Percentiles rank a stretch among this genome's conserved stretches.
Conservation (phyloP, 208 protist species). For the Trypanosoma conorhini region DNA sequence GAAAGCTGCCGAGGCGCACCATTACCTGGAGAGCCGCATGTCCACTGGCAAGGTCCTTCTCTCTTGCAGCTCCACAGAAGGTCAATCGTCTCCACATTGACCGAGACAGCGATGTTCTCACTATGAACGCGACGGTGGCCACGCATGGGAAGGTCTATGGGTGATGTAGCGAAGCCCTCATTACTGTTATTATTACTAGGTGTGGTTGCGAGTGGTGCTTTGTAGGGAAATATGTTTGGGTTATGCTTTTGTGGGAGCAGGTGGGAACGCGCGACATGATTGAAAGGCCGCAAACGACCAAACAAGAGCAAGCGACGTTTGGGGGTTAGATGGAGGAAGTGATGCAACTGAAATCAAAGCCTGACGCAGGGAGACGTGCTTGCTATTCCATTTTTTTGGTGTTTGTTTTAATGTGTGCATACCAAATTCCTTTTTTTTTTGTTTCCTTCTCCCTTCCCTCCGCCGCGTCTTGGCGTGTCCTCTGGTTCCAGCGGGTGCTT, state of each 20-base stretch:
- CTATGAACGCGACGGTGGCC: not conserved
- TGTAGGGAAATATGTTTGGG: not conserved
- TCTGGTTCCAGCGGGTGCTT: not conserved
- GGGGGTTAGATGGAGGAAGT: too few species aligned
- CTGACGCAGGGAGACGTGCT: too few species aligned
- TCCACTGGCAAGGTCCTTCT: slow-evolving; percentile 65
- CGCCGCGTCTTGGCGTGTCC: not conserved
- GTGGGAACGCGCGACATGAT: not conserved
- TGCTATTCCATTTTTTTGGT: slow-evolving; percentile 1
- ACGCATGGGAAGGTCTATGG: not conserved
- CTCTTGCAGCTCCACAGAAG: slow-evolving; percentile 3
- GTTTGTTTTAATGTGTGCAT: not conserved
- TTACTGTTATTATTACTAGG: not conserved
- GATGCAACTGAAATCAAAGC: too few species aligned
- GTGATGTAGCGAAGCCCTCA: not conserved
- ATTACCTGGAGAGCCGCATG: slow-evolving; percentile 42
- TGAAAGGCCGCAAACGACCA: not conserved
- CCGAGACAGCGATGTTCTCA: not conserved
- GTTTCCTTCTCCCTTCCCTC: too few species aligned
- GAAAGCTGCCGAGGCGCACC: slow-evolving; percentile 62
- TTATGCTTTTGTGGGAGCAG: not conserved
- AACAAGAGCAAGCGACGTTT: not conserved
- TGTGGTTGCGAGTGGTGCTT: not conserved
- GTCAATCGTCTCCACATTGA: not conserved
- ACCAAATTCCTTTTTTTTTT: slow-evolving; percentile 20